Evolutionary conservation across 768 basidiomycete species (phyloP).

Genomic region (Pleurotus sapidus): DNA sequence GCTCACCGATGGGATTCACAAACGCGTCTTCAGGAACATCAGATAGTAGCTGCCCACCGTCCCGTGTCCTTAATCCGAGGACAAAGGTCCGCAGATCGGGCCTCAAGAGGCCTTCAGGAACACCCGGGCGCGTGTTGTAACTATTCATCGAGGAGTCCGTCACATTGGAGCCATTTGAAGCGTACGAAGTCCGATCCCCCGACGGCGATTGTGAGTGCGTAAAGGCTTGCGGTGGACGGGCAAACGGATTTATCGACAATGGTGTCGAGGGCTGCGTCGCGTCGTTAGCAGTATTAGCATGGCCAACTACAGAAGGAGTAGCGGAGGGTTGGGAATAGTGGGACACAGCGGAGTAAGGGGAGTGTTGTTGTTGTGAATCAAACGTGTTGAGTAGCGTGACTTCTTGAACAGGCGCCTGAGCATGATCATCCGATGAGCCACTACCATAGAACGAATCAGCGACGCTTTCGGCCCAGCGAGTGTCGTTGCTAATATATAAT

Average conservation of each 20-base stretch:
- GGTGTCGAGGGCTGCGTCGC: too few species aligned
- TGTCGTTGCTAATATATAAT: constrained; percentile 3
- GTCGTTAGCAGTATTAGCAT: neutral
- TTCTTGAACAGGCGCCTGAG: neutral
- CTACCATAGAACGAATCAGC: constrained; percentile 3
- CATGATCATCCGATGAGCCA: neutral
- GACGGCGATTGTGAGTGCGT: neutral
- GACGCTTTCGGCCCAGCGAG: constrained; percentile 3
- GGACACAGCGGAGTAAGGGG: neutral
- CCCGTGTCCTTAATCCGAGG: neutral
- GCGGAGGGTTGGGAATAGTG: neutral
- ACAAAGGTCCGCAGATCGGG: neutral
- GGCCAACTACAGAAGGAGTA: neutral
- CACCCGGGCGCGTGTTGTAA: neutral
- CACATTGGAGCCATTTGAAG: constrained; percentile 1
- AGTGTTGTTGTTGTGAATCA: neutral
- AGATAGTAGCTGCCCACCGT: neutral
- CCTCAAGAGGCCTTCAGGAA: neutral
- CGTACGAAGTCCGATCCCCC: neutral
- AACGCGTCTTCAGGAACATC: neutral
- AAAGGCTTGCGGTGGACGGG: neutral
- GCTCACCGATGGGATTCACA: neutral
- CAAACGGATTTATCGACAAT: neutral
- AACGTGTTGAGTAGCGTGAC: neutral
- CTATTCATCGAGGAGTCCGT: neutral